Evolutionary conservation across 129 eudicot genomes (phyloP).

Genomic region (Flaveria brownii): DNA sequence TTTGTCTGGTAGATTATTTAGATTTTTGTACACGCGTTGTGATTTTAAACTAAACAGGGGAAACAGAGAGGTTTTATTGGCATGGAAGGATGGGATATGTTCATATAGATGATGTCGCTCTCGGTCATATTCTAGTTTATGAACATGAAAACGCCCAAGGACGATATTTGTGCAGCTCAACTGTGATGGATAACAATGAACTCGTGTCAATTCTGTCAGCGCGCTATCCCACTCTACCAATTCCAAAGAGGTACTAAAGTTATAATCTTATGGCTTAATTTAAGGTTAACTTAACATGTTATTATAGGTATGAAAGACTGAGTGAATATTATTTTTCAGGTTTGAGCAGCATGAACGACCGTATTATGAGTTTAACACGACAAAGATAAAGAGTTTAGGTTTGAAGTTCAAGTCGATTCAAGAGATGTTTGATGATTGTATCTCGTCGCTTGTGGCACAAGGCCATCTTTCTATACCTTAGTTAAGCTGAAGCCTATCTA

Average conservation of each 20-base stretch:
- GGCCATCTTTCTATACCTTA: conserved; percentile 61
- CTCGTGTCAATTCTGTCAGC: conserved; percentile 60
- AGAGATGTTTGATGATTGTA: conserved; percentile 86
- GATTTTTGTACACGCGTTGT: not conserved
- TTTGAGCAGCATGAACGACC: conserved; percentile 70
- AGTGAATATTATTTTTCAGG: conserved; percentile 40
- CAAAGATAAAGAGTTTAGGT: conserved; percentile 63
- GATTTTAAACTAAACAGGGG: conserved; percentile 46
- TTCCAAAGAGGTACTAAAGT: conserved; percentile 63
- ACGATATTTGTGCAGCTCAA: conserved; percentile 77
- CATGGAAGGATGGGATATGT: conserved; percentile 98
- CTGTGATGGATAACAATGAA: conserved; percentile 58
- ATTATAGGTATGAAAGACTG: not conserved
- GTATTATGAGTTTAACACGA: conserved; percentile 56
- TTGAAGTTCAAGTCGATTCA: conserved; percentile 76
- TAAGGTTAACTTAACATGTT: not conserved
- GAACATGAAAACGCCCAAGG: conserved; percentile 71
- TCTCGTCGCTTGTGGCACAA: conserved; percentile 56
- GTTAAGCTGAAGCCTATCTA: conserved; percentile 14
- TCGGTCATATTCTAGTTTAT: conserved; percentile 71
- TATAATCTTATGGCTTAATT: not conserved
- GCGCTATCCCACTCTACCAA: conserved; percentile 67
- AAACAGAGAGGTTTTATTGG: conserved; percentile 58
- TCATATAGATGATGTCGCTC: conserved; percentile 92
- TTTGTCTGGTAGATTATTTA: not conserved